Evolutionary conservation across 140 eudicot genomes (phyloP).

Genomic region (Ambrosia hybrid): DNA sequence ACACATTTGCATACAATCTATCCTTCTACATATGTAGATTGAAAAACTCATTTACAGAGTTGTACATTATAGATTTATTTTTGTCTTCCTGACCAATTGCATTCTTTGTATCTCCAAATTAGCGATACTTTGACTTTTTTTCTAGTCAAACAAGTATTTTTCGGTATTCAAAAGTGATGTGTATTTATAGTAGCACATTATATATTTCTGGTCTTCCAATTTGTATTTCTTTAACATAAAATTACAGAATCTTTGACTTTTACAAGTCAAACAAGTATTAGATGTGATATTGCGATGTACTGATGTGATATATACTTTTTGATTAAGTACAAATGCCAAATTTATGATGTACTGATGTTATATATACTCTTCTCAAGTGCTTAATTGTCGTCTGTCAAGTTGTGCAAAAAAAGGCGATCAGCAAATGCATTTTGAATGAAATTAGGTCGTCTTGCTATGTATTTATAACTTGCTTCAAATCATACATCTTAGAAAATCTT

Average conservation of each 20-base stretch:
- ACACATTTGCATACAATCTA: background rate
- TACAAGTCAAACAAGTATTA: background rate
- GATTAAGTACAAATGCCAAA: constrained; percentile 5
- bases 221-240: background rate
- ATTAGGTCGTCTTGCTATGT: too few species aligned
- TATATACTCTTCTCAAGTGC: too few species aligned
- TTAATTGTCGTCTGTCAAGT: too few species aligned
- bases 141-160: constrained; percentile 23
- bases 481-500: too few species aligned
- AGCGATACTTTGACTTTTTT: constrained; percentile 22
- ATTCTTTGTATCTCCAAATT: constrained; percentile 8
- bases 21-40: constrained; percentile 9
- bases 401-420: too few species aligned
- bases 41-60: constrained; percentile 12
- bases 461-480: too few species aligned
- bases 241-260: background rate
- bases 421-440: too few species aligned
- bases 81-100: constrained; percentile 6
- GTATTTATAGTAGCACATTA: background rate
- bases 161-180: constrained; percentile 5
- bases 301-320: background rate
- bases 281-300: background rate
- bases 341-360: too few species aligned
- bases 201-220: too few species aligned
- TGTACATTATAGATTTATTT: constrained; percentile 18